Evolutionary conservation across 2,329 filamentous ascomycete genomes (phyloP), one percentile per base, ranked within the genome.

Genomic region (Beauveria medogensis): DNA sequence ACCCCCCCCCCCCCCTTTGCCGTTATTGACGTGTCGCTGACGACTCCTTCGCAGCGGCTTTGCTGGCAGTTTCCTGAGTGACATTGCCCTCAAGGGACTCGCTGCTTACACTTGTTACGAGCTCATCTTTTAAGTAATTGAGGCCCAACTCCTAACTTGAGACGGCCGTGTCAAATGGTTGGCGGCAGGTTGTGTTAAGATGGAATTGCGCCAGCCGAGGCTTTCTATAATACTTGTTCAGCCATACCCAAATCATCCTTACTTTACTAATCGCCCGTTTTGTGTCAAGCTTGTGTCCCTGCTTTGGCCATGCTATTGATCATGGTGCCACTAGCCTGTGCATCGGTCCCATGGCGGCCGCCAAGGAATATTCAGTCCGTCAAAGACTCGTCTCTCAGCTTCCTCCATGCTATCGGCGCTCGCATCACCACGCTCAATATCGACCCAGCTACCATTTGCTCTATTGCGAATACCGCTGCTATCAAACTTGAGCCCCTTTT

Each of bases 401-500:
- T 88, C 87, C 69, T 85, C 75, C 77, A 90, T 85, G 52, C 86
- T 79, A 66, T 82, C 82, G 10, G 85, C 85, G 2, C 61, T 65
- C 14, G 75, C 74, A 24, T 69, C 69, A 59, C 69, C 80, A 69
- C 77, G 88, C 81, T 86, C 83, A 8, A 94, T 68, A 71, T 94
- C 86, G n/a, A 93, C 82, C 77, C 87, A 86, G 3, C 75, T 74
- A 2, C 90, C 90, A 59, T 86, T 84, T 9, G 69, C 72, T 9
- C 87, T 79, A 67, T 85, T 85, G 50, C 92, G 81, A 12, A 96
- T 83, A 0, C 94, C 94, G 68, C 90, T 95, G 64, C 89, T 94
- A 70, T 97, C 92, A 70, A 97, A 97, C 72, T 94, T 96, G 80
- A 91, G 87, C 0, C 79, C 79, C 67, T 83, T 86, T 61, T 82